Evolutionary conservation across 2,329 filamentous ascomycete genomes (phyloP), one percentile per base, ranked within the genome.

Genomic region (Ophiostoma novo-ulmi): DNA sequence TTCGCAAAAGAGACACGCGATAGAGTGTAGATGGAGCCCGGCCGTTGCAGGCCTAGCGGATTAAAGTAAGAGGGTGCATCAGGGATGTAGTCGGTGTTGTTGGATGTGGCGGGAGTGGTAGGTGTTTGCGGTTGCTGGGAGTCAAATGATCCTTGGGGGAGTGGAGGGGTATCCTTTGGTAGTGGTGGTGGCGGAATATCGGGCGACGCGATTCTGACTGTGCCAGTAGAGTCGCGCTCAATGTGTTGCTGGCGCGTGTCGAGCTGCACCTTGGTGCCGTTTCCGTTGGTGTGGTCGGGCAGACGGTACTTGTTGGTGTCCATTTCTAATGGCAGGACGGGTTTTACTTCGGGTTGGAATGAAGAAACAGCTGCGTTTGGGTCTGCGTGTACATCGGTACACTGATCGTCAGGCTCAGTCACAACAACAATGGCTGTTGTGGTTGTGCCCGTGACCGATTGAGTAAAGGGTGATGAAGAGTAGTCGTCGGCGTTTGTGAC

Each of bases 1-100:
- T 92, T 96, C 73, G 93, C 92, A 79, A 99, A 97, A 7, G 94
- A 97, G 44, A 91, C 91, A 64, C 94, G 88, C 1, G 93, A 97
- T 71, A 99, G 86, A 1, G 95, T 97, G 80, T 97, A 97, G 75
- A 98, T 93, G 48, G 94, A 98, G 61, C 91, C 91, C 3, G 93
- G 85, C 14, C 93, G 87, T 71, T 87, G 87, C 65, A 88, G 82
- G 31, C 87, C 87, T 63, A 88, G 83, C 5, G 88, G 87, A 52
- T 89, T 88, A 78, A 92, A 92, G 78, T 91, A 91, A 52, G 85
- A 83, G 55, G 83, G 81, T 41, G 85, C 80, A 70, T 86, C 85
- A 63, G 83, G 80, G 20, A 82, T 81, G 73, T 81, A 85, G 39
- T 84, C 81, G 26, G 63, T 36, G 72, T 80, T 20, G 17, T 48